Evolutionary conservation across 768 basidiomycete species (phyloP).

Genomic region (Kwoniella pini): DNA sequence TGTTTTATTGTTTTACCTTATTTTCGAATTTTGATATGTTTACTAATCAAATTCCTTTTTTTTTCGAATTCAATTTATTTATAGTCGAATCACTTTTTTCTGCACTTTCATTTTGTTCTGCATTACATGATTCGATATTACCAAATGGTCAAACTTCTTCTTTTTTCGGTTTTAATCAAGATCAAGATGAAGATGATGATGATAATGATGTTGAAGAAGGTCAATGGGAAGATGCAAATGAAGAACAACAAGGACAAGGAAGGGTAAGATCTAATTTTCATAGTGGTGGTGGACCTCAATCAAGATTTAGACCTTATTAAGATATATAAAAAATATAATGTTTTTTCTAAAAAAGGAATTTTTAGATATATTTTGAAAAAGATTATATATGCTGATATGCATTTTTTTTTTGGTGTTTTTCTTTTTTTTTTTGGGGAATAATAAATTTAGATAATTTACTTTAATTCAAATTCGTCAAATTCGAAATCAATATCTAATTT

Average conservation of each 20-base stretch:
- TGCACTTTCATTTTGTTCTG: constrained; percentile 45
- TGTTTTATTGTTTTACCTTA: background rate
- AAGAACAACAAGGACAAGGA: constrained; percentile 26
- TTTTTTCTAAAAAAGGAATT: background rate
- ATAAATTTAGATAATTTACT: constrained; percentile 1
- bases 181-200: constrained; percentile 31
- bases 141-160: constrained; percentile 41
- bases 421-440: too few relatives aligned
- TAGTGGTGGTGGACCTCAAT: constrained; percentile 47
- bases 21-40: too few relatives aligned
- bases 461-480: background rate
- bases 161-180: constrained; percentile 35
- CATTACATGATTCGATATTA: constrained; percentile 37
- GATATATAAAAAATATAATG: background rate
- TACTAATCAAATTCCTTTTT: too few relatives aligned
- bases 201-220: constrained; percentile 23
- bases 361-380: background rate
- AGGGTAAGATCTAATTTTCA: constrained; percentile 51
- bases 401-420: too few relatives aligned
- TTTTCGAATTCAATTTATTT: too few relatives aligned
- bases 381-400: constrained; percentile 10
- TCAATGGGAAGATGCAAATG: constrained; percentile 30
- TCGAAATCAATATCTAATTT: background rate
- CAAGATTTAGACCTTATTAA: constrained; percentile 45
- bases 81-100: constrained; percentile 43